Percentiles rank a stretch among this genome's conserved stretches.
These are phyloP conservation scores for Kandelia obovata DNA, from an alignment of 345 rosid species.

Conservation along the genomic window DNA sequence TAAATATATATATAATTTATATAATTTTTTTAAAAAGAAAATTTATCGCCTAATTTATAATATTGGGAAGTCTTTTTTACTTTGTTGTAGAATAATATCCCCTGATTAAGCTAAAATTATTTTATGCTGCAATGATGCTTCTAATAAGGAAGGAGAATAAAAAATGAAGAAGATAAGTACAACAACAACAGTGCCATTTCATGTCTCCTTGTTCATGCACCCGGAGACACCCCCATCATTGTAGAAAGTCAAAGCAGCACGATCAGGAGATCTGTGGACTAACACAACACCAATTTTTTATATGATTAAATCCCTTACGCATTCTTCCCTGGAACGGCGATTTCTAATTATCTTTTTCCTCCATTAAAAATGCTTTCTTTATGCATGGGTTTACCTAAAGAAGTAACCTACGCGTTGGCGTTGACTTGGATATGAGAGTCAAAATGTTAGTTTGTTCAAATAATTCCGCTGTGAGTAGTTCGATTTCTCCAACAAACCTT, in stretches of 20 bases:
- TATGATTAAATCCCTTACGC: conserved; percentile 9
- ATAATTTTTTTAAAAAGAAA: too few relatives aligned
- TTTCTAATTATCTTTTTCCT: conserved; percentile 28
- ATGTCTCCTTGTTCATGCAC: background rate
- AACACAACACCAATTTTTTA: background rate
- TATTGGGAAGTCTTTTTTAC: too few relatives aligned
- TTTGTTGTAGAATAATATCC: too few relatives aligned
- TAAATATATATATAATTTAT: too few relatives aligned
- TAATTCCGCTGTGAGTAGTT: conserved; percentile 15
- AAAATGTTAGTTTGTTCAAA: background rate
- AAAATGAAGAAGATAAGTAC: background rate
- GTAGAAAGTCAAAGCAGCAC: background rate
- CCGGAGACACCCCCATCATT: background rate
- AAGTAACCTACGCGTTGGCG: conserved; percentile 24
- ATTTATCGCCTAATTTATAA: too few relatives aligned
- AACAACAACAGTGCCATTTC: background rate
- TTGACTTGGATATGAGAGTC: conserved; percentile 12
- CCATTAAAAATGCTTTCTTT: background rate
- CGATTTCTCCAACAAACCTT: conserved; percentile 22
- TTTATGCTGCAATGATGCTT: background rate
- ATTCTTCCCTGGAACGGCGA: conserved; percentile 17
- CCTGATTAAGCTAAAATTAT: too few relatives aligned
- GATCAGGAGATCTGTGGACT: background rate
- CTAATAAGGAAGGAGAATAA: background rate
- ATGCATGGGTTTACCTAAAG: conserved; percentile 21